Percentiles rank a stretch among this genome's conserved stretches.
Evolutionary conservation across 305 asterid genomes (phyloP).

Genomic region (Solanum chacoense): DNA sequence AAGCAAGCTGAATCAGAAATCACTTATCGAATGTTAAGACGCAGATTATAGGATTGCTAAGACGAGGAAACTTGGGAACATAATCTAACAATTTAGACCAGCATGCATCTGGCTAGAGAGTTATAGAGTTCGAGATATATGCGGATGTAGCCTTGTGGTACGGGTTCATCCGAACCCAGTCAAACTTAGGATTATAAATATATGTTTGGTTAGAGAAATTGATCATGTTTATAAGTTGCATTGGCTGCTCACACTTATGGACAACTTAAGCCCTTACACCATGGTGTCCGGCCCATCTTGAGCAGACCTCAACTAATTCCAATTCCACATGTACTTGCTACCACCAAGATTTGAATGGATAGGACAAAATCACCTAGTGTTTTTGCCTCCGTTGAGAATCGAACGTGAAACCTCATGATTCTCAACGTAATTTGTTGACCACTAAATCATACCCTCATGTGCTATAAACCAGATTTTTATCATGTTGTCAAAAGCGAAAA

Average conservation of each 20-base stretch:
- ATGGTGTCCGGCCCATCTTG: background rate
- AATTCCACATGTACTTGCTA: background rate
- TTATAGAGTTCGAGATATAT: background rate
- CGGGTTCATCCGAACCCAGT: background rate
- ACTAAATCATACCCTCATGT: background rate
- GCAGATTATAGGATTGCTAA: background rate
- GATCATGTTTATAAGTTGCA: background rate
- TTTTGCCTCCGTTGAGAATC: background rate
- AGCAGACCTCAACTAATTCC: background rate
- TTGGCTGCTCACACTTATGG: background rate
- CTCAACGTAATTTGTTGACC: accelerated
- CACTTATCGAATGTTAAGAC: background rate
- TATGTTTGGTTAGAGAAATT: background rate
- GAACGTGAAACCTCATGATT: background rate
- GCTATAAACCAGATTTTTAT: background rate
- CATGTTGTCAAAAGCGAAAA: background rate
- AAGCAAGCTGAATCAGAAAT: background rate
- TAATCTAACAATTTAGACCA: background rate
- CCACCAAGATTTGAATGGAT: background rate
- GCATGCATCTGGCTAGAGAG: background rate
- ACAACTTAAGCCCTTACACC: background rate
- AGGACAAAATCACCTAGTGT: background rate
- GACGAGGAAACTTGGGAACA: background rate
- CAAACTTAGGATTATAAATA: background rate
- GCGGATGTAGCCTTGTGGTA: background rate